A percentile compares a stretch with the other conserved stretches of the same genome.
These are phyloP conservation scores for Tricholoma matsutake DNA, from an alignment of 768 basidiomycete species.

Conservation along the genomic window DNA sequence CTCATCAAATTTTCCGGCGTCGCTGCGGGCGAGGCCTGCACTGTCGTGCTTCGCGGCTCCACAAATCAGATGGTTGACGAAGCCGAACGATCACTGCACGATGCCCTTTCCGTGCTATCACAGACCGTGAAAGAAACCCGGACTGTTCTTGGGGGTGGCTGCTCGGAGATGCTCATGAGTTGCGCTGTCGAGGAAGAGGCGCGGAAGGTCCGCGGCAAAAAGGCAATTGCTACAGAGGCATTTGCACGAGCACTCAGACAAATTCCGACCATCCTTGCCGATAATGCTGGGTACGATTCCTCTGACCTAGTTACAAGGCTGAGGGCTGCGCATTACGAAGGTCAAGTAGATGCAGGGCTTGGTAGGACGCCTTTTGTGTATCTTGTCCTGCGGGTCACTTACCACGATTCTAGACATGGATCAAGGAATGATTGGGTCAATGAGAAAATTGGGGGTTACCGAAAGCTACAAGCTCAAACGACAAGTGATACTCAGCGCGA, in stretches of 20 bases:
- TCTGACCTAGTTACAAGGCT: conserved; percentile 88
- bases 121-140: conserved; percentile 98
- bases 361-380: conserved; percentile 44
- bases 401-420: conserved; percentile 71
- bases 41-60: conserved; percentile 94
- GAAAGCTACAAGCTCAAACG: conserved; percentile 98
- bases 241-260: conserved; percentile 87
- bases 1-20: conserved; percentile 99
- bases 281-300: conserved; percentile 98
- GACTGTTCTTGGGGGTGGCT: conserved; percentile 92
- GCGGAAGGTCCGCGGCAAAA: conserved; percentile 85
- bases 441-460: conserved; percentile 85
- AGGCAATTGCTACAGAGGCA: conserved; percentile 91
- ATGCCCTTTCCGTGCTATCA: conserved; percentile 94
- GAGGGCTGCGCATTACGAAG: conserved; percentile 92
- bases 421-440: conserved; percentile 77
- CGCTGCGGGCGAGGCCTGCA: conserved; percentile 96
- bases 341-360: conserved; percentile 80
- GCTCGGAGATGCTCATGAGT: conserved; percentile 98
- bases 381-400: conserved; percentile 3
- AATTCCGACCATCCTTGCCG: conserved; percentile 95
- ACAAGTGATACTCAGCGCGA: conserved; percentile 92
- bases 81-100: conserved; percentile 95
- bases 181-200: conserved; percentile 90
- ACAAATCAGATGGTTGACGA: conserved; percentile 99